phyloP scores from a whole-genome alignment of 78 protist species.

The Dictyostelium purpureum region DNA sequence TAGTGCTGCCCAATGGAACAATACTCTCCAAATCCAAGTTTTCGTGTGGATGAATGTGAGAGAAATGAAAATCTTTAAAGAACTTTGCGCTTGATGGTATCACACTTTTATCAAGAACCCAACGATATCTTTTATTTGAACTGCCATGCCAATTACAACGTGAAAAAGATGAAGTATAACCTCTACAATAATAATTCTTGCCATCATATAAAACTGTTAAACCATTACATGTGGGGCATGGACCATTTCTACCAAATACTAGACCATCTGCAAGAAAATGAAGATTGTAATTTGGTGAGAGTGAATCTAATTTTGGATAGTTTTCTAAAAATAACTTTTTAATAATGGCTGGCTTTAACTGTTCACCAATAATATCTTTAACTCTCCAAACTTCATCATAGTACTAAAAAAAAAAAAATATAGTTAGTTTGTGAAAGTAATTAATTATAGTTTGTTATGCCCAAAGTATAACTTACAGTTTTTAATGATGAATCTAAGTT shows the following conservation, averaged over 20 bases:
- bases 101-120: neutral
- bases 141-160: slow-evolving; percentile 60
- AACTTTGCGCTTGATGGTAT: neutral
- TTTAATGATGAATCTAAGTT: neutral
- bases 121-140: slow-evolving; percentile 43
- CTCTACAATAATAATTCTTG: slow-evolving; percentile 48
- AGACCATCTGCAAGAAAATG: slow-evolving; percentile 58
- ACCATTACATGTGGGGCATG: slow-evolving; percentile 58
- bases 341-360: slow-evolving; percentile 21
- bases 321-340: slow-evolving; percentile 14
- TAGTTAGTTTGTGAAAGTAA: neutral
- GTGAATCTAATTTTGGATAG: slow-evolving; percentile 22
- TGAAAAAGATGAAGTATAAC: slow-evolving; percentile 21
- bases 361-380: slow-evolving; percentile 29
- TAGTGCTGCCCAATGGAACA: too few species aligned
- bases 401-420: slow-evolving; percentile 7
- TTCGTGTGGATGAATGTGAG: slow-evolving; percentile 53
- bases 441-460: neutral
- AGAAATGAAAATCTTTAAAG: neutral
- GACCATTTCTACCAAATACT: slow-evolving; percentile 72
- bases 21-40: neutral
- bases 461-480: neutral
- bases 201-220: slow-evolving; percentile 56
- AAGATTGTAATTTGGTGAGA: slow-evolving; percentile 32
- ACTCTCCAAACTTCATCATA: slow-evolving; percentile 65